Evolutionary conservation across 768 basidiomycete genomes (phyloP).

Genomic region (Kwoniella shandongensis): DNA sequence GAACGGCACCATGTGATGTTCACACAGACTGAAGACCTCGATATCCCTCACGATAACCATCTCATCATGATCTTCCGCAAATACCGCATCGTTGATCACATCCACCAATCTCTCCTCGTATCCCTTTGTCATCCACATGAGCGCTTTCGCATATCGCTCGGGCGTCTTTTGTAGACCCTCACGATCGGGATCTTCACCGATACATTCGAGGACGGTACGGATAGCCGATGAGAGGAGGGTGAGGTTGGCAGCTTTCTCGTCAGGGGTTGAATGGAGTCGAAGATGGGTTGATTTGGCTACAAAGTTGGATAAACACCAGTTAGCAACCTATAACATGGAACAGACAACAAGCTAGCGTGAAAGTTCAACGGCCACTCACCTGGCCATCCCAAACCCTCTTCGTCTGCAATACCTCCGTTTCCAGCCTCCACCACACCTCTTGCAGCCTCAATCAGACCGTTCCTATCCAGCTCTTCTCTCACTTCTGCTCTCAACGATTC

Average conservation of each 20-base stretch:
- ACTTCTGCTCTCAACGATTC: constrained; percentile 36
- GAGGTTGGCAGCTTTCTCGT: constrained; percentile 70
- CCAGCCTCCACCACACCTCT: constrained; percentile 20
- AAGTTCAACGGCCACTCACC: constrained; percentile 57
- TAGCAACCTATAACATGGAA: not conserved
- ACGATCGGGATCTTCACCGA: constrained; percentile 95
- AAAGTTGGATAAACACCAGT: not conserved
- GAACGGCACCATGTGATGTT: constrained; percentile 98
- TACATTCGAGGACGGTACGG: constrained; percentile 89
- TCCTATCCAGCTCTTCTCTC: constrained; percentile 29
- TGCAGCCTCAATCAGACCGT: constrained; percentile 20
- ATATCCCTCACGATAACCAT: constrained; percentile 99
- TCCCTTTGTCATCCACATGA: constrained; percentile 98
- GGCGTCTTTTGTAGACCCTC: constrained; percentile 91
- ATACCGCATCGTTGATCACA: constrained; percentile 97
- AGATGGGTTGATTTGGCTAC: constrained; percentile 85
- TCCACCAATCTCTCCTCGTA: constrained; percentile 96
- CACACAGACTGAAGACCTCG: constrained; percentile 93
- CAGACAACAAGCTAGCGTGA: constrained; percentile 11
- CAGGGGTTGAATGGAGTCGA: constrained; percentile 75
- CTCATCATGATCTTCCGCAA: constrained; percentile 98
- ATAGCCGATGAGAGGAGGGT: constrained; percentile 78
- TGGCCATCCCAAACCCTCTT: constrained; percentile 82
- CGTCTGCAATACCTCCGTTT: constrained; percentile 49
- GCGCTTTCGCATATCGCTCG: constrained; percentile 90